A percentile compares a stretch with the other conserved stretches of the same genome.
These are phyloP conservation scores for Aeschynomene evenia DNA, from an alignment of 306 rosid genomes.

Conservation along the genomic window DNA sequence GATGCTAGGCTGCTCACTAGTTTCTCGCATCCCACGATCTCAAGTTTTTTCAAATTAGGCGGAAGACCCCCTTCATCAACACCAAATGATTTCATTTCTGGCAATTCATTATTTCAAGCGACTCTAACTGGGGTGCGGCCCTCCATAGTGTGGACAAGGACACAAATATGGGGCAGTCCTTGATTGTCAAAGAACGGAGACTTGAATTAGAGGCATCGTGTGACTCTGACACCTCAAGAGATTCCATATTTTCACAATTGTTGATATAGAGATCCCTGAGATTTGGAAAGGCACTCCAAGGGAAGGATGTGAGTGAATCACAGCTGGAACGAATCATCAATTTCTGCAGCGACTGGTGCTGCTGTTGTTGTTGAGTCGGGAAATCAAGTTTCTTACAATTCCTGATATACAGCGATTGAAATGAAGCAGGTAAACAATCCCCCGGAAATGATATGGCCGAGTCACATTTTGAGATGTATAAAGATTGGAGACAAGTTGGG, in stretches of 20 bases:
- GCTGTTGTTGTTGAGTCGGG: background rate
- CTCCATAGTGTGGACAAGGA: background rate
- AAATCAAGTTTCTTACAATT: background rate
- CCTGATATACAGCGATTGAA: background rate
- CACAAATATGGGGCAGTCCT: background rate
- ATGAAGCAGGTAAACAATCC: background rate
- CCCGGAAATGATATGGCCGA: background rate
- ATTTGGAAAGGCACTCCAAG: background rate
- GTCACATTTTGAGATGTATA: background rate
- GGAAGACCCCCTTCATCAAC: background rate
- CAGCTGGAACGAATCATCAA: background rate
- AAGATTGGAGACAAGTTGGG: background rate
- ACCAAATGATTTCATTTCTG: background rate
- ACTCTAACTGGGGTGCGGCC: background rate
- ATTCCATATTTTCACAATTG: background rate
- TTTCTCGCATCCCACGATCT: background rate
- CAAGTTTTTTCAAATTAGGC: background rate
- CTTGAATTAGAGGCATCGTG: background rate
- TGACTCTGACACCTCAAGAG: background rate
- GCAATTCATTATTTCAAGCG: background rate
- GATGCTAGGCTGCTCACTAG: background rate
- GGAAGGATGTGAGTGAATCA: background rate
- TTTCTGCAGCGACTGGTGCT: background rate
- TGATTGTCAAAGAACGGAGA: rapidly evolving
- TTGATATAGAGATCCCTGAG: rapidly evolving